Percentiles rank a stretch among this genome's conserved stretches.
Evolutionary conservation across 1,284 basidiomycete species (phyloP).

Genomic region (Ceratobasidium sp.): DNA sequence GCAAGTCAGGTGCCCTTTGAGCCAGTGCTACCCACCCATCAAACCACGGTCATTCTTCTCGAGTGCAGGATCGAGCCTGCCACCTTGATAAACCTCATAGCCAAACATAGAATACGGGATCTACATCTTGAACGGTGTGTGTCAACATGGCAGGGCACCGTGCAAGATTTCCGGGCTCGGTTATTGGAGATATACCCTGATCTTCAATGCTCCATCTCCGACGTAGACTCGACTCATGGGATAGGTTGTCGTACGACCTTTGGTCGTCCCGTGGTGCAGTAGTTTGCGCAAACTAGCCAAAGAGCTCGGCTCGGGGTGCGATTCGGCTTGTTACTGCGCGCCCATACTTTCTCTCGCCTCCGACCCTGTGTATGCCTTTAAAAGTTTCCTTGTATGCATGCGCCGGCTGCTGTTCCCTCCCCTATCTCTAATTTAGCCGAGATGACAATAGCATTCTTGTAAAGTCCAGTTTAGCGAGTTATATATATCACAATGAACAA

Average conservation of each 20-base stretch:
- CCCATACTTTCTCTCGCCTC: no score
- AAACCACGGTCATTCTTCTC: not conserved
- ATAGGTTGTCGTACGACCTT: constrained; percentile 1
- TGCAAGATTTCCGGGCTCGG: not conserved
- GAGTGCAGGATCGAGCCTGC: not conserved
- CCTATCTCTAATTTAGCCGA: no score
- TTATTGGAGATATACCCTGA: not conserved
- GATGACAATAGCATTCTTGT: no score
- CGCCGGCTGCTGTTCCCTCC: no score
- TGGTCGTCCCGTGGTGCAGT: no score
- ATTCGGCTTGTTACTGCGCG: no score
- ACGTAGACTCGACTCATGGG: not conserved
- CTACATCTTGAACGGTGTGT: not conserved
- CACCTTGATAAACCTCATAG: not conserved
- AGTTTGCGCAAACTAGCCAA: no score
- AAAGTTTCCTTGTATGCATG: no score
- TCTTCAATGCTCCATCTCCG: not conserved
- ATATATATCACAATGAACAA: not conserved
- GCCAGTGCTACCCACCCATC: not conserved
- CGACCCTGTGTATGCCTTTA: no score
- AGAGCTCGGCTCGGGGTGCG: no score
- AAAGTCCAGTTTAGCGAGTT: no score
- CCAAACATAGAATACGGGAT: not conserved
- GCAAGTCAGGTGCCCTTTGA: not conserved
- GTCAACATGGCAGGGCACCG: not conserved